phyloP scores from a whole-genome alignment of 768 basidiomycete species.

The Psilocybe sp. region DNA sequence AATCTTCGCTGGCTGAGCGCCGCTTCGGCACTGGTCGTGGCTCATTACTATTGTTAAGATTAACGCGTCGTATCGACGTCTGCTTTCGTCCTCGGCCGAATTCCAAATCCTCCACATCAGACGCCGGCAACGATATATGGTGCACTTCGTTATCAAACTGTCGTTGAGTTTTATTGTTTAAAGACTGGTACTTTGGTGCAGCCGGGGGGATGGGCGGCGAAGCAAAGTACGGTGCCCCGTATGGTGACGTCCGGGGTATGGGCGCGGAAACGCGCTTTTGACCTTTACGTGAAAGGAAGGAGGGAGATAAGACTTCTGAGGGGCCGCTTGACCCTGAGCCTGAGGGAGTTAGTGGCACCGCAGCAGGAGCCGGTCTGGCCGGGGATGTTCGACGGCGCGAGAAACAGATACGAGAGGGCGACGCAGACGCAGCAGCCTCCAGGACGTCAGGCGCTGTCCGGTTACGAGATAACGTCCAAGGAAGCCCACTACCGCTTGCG shows the following conservation, averaged over 20 bases:
- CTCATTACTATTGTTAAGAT: constrained; percentile 5
- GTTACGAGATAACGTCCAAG: constrained; percentile 17
- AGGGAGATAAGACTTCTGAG: constrained; percentile 17
- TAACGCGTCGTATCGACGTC: constrained; percentile 17
- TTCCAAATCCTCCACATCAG: constrained; percentile 13
- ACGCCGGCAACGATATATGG: constrained; percentile 6
- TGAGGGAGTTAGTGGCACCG: constrained; percentile 9
- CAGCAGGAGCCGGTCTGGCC: constrained; percentile 11
- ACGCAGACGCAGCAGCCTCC: constrained; percentile 10
- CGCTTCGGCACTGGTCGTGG: constrained; percentile 20
- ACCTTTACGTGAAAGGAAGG: constrained; percentile 26
- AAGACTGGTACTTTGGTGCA: constrained; percentile 17
- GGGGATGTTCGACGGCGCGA: constrained; percentile 15
- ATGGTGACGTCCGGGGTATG: constrained; percentile 36
- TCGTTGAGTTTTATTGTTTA: constrained; percentile 21
- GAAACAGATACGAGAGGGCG: constrained; percentile 21
- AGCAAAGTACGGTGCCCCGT: constrained; percentile 45
- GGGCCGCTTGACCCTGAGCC: constrained; percentile 9
- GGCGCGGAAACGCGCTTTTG: constrained; percentile 30
- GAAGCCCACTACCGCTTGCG: constrained; percentile 17
- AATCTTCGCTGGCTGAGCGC: constrained; percentile 31
- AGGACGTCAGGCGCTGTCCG: constrained; percentile 16
- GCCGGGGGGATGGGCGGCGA: constrained; percentile 31
- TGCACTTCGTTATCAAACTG: constrained; percentile 24
- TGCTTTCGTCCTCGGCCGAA: constrained; percentile 15